Base-by-base conservation (phyloP, 371 early-diverging fungal species). In the Zychaea mexicana region DNA sequence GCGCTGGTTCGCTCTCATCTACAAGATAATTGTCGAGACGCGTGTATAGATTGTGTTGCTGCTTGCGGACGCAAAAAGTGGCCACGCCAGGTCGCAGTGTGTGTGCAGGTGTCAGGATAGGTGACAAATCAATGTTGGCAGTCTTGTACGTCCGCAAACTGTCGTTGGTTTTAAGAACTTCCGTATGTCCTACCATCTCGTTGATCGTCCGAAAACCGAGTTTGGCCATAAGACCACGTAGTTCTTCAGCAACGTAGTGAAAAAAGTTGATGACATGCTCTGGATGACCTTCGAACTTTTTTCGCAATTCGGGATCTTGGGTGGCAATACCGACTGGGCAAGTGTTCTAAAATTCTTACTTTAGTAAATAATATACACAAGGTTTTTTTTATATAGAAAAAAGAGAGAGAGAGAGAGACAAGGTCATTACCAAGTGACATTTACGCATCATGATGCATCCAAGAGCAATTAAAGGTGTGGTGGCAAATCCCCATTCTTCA, bases 401-500 rank as follows among this genome's bases (percentile, higher is more conserved):
- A 62, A 19, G 46, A 59, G 55, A 45, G 52, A 60, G 55, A 54
- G 17, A 38, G 46, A 58, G 15, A 33, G 38, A 30, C 26, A 53
- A n/a, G 21, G 19, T n/a, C 49, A 73, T 70, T 68, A 77, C 77
- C 74, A 79, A 73, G 32, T 80, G 81, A 57, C 81, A 80, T 56
- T 94, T 93, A 60, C 96, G 86, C 94, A 97, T 92, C 93, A 96
- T 96, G 60, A 86, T 94, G 77, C 97, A 97, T 49, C 98, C 98
- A 72, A 97, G 86, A n/a, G 96, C 95, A 69, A 98, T 96, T 66
- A 98, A 83, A 36, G 98, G 98, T 4, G 96, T 92, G 4, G 97
- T 98, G 52, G 97, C 97, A 70, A 98, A 98, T 28, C 98, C 97
- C 92, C 95, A 97, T 84, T 98, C 98, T 76, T 98, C 97, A 57